These are phyloP conservation scores for Rhizopogon roseolus DNA, from an alignment of 768 basidiomycete genomes.

Conservation along the genomic window DNA sequence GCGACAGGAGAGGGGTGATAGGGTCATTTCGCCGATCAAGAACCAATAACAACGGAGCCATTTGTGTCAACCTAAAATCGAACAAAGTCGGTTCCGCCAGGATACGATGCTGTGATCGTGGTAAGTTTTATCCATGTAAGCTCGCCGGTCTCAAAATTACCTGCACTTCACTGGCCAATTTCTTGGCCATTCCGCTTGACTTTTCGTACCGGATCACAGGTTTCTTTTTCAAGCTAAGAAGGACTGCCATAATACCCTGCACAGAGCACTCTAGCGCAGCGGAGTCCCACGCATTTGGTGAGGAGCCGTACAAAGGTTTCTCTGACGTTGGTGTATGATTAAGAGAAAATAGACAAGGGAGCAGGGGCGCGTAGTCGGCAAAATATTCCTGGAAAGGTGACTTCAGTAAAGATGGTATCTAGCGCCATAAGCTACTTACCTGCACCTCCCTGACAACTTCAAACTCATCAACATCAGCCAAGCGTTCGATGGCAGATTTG, in stretches of 20 bases:
- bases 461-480: constrained; percentile 92
- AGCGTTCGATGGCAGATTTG: constrained; percentile 85
- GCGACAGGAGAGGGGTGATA: constrained; percentile 90
- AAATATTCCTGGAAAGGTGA: constrained; percentile 76
- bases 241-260: constrained; percentile 77
- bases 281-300: constrained; percentile 69
- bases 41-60: constrained; percentile 85
- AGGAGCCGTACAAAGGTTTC: constrained; percentile 67
- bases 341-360: constrained; percentile 84
- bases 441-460: constrained; percentile 97
- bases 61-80: constrained; percentile 87
- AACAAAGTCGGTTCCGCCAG: constrained; percentile 80
- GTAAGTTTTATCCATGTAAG: neutral
- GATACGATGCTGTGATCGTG: constrained; percentile 59
- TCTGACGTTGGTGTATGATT: constrained; percentile 64
- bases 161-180: constrained; percentile 81
- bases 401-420: neutral
- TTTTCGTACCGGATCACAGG: constrained; percentile 91
- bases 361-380: constrained; percentile 88
- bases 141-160: constrained; percentile 33
- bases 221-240: constrained; percentile 94
- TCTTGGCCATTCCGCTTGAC: constrained; percentile 90
- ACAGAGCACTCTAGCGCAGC: constrained; percentile 73
- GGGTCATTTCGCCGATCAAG: constrained; percentile 96
- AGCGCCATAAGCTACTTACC: constrained; percentile 39